Base-by-base conservation (phyloP, 2,329 filamentous ascomycete species). In the Colletotrichum gloeosporioides region DNA sequence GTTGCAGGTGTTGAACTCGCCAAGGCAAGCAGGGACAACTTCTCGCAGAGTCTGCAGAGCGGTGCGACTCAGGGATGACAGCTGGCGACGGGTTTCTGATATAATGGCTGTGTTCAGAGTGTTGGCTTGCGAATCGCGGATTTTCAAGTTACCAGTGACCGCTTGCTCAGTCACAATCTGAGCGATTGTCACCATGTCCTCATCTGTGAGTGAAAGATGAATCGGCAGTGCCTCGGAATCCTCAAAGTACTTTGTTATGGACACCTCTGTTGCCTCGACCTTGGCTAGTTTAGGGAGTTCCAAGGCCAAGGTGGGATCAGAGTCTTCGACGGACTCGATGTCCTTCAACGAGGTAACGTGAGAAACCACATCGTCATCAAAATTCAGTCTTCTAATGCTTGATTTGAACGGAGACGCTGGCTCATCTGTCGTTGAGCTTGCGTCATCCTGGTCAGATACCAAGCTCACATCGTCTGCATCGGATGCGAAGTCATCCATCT, bases 141-240 rank as follows among this genome's bases (percentile, higher is more conserved):
- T 49, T 15, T 65, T 73, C 32, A 78, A n/a, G 18, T 32, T 78
- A 2, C 92, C 90, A 12, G 88, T 90, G 4, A 91, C 88, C 27
- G 93, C 90, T 81, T 95, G 94, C 76, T 95, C 93, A 3, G 92
- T 93, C n/a, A 95, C 84, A 49, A 95, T 90, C 79, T 95, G 94
- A 0, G 93, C 93, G 31, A 94, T 88, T 68, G 91, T 90, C 39
- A 95, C 91, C 75, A 91, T 88, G 55, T 94, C 92, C 4, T 92
- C 89, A 71, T 93, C 91, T 2, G 87, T 84, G 18, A 89, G 82
- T 12, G 86, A 83, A 29, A 88, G 80, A 29, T 89, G 87, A 12
- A 88, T 79, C 36, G 84, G 82, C 2, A 88, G 82, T 12, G 91
- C 91, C 78, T 93, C 90, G 7, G 90, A 89, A 29, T 92, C 90